Conservation (phyloP, 2,329 filamentous ascomycete species). For the Cytospora mali region DNA sequence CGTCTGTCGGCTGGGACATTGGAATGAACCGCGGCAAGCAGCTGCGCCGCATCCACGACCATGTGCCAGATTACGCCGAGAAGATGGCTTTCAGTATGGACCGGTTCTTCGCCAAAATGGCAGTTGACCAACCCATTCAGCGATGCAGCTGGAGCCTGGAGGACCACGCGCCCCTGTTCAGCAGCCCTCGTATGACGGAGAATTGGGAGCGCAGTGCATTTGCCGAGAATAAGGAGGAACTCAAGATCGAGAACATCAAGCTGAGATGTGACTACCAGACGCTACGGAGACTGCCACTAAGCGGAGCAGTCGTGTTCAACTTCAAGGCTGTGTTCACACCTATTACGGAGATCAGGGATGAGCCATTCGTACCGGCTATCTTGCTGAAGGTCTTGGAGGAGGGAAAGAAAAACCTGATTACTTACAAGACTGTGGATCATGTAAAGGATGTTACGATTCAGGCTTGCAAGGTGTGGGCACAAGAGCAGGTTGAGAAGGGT, state of each 20-base stretch:
- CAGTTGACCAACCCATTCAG: conserved; percentile 75
- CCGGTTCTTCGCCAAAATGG: conserved; percentile 79
- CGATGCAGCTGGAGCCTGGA: conserved; percentile 85
- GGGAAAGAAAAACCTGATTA: conserved; percentile 46
- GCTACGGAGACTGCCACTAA: conserved; percentile 74
- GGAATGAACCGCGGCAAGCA: conserved; percentile 71
- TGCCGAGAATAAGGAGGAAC: conserved; percentile 51
- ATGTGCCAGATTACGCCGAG: conserved; percentile 81
- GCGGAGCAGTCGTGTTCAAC: conserved; percentile 78
- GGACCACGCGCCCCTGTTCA: conserved; percentile 72
- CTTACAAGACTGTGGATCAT: conserved; percentile 83
- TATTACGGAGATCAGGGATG: conserved; percentile 67
- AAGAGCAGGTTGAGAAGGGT: conserved; percentile 61
- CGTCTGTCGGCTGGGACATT: conserved; percentile 78
- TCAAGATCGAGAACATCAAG: conserved; percentile 62
- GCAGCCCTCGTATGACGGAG: conserved; percentile 65
- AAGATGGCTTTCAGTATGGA: conserved; percentile 92
- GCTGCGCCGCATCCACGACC: conserved; percentile 70
- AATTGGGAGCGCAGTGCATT: conserved; percentile 61
- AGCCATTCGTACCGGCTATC: conserved; percentile 72
- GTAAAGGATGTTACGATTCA: conserved; percentile 73
- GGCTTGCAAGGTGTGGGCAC: conserved; percentile 62
- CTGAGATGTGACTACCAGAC: conserved; percentile 90
- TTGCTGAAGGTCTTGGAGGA: conserved; percentile 69
- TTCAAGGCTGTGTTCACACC: conserved; percentile 87